Evolutionary conservation across 805 yeast genomes (phyloP).

Genomic region (Saccharomycopsis malanga): DNA sequence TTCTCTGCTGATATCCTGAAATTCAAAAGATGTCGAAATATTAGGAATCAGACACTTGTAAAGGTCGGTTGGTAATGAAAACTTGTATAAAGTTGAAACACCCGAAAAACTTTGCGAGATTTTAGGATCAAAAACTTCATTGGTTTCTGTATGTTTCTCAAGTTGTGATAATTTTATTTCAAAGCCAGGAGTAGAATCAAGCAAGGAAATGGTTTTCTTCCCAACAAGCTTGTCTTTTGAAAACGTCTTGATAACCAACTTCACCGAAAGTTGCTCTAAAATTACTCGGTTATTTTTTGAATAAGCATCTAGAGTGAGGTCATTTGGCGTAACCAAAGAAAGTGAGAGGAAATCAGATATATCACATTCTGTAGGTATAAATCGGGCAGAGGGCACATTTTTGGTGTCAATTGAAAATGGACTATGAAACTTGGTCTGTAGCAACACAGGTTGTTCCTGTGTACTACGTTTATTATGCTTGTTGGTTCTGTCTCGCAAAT

Average conservation of each 20-base stretch:
- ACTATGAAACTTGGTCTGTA: background rate
- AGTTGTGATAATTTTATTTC: background rate
- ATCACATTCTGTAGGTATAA: background rate
- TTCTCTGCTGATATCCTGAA: background rate
- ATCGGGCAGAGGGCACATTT: background rate
- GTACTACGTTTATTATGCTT: no score
- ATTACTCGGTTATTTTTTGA: background rate
- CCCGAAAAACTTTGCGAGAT: no score
- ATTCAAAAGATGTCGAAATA: background rate
- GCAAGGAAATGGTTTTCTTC: background rate
- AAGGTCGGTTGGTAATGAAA: background rate
- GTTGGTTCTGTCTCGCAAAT: no score
- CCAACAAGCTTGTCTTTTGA: background rate
- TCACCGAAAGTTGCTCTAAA: background rate
- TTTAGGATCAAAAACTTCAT: background rate
- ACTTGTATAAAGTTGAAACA: background rate
- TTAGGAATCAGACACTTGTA: background rate
- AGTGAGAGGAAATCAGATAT: background rate
- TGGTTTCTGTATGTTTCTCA: background rate
- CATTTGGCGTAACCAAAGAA: background rate
- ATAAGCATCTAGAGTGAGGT: background rate
- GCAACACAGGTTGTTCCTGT: no score
- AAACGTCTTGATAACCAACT: background rate
- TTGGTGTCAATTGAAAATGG: background rate
- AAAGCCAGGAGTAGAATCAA: background rate